phyloP scores from a whole-genome alignment of 208 protist genomes.

The Borovskyia barvae region DNA sequence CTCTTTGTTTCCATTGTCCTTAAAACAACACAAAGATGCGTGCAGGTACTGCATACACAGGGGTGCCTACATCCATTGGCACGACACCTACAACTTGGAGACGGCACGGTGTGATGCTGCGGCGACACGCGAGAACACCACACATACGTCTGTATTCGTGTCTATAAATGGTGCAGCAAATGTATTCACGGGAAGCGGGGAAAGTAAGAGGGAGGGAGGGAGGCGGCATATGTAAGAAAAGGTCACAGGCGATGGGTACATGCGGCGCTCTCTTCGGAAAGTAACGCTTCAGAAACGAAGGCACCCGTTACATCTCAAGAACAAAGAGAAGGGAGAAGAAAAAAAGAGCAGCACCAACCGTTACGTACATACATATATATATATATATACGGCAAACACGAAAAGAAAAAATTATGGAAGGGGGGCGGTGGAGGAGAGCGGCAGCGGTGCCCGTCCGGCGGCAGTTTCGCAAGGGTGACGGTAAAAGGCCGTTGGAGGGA shows the following conservation, averaged over 20 bases:
- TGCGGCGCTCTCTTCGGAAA: no score
- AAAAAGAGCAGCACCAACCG: neutral
- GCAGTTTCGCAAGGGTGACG: constrained; percentile 2
- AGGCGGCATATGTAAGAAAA: neutral
- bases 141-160: no score
- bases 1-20: no score
- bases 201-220: neutral
- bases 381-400: neutral
- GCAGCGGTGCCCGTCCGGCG: neutral
- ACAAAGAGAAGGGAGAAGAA: constrained; percentile 3
- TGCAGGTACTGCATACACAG: no score
- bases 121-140: no score
- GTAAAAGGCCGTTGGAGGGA: neutral
- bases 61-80: no score
- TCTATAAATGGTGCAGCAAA: no score
- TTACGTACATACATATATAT: neutral
- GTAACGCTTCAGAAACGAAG: no score
- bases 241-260: neutral
- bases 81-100: no score
- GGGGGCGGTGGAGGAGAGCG: neutral
- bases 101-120: no score
- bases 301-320: neutral
- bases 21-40: no score
- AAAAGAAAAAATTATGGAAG: constrained; percentile 12
- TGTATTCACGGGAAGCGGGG: no score